Conservation (phyloP, 2,329 filamentous ascomycete species). For the Nemania abortiva region DNA sequence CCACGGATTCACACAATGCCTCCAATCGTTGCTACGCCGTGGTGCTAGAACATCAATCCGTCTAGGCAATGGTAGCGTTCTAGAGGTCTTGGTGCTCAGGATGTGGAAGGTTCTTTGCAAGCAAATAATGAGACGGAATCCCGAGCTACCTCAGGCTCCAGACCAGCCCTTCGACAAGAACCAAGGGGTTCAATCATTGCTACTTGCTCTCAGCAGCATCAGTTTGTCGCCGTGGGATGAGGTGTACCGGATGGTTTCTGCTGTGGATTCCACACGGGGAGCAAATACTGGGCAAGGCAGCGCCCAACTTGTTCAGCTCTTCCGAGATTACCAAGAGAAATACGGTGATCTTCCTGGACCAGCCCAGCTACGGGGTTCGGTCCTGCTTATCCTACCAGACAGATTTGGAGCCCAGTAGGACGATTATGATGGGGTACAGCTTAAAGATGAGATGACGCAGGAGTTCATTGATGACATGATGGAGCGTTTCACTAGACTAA, state of each 20-base stretch:
- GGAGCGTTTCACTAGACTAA: slow-evolving; percentile 76
- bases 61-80: not conserved
- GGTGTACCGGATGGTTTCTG: not conserved
- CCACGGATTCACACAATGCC: slow-evolving; percentile 1
- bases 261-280: not conserved
- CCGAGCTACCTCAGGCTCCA: not conserved
- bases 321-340: slow-evolving; percentile 16
- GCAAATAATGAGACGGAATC: not conserved
- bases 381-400: not conserved
- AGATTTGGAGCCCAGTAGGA: slow-evolving; percentile 4
- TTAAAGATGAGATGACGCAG: slow-evolving; percentile 88
- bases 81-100: slow-evolving; percentile 16
- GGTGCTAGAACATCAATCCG: slow-evolving; percentile 14
- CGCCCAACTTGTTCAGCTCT: slow-evolving; percentile 3
- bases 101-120: slow-evolving; percentile 3
- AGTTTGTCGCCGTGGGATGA: slow-evolving; percentile 17
- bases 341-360: slow-evolving; percentile 19
- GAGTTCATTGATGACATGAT: slow-evolving; percentile 99
- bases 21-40: slow-evolving; percentile 10
- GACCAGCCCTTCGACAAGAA: not conserved
- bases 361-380: not conserved
- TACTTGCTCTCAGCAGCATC: not conserved
- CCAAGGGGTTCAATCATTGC: slow-evolving; percentile 6
- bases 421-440: slow-evolving; percentile 83
- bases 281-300: not conserved